These are phyloP conservation scores for Phtheirospermum japonicum DNA, from an alignment of 257 asterid genomes.

Conservation along the genomic window DNA sequence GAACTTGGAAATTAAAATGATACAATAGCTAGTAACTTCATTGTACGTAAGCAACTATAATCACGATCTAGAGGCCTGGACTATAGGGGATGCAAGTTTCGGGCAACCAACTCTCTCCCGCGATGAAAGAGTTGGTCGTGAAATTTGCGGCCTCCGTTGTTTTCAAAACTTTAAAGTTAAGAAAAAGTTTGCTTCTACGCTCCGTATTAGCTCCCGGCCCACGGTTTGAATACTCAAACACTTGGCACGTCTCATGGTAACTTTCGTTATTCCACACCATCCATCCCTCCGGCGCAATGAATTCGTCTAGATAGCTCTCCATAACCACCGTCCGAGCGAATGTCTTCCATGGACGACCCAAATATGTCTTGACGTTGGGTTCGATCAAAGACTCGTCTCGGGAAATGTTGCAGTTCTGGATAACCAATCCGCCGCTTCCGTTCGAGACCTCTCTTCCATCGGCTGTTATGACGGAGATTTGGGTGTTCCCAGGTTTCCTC, in stretches of 20 bases:
- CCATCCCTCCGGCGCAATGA: slow-evolving; percentile 59
- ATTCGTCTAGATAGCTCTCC: slow-evolving; percentile 56
- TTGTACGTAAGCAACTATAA: too few relatives aligned
- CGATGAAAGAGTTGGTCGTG: neutral
- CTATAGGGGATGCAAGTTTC: too few relatives aligned
- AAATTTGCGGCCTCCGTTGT: neutral
- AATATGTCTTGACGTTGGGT: slow-evolving; percentile 30
- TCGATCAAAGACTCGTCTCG: slow-evolving; percentile 43
- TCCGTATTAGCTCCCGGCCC: slow-evolving; percentile 47
- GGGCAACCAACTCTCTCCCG: too few relatives aligned
- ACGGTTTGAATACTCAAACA: slow-evolving; percentile 44
- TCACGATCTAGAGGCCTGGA: too few relatives aligned
- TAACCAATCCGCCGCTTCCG: slow-evolving; percentile 47
- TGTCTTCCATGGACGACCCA: slow-evolving; percentile 63
- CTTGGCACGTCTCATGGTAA: slow-evolving; percentile 26
- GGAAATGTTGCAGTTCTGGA: slow-evolving; percentile 63
- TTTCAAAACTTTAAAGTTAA: neutral
- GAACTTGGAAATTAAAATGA: too few relatives aligned
- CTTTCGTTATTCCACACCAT: slow-evolving; percentile 31
- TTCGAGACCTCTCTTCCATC: slow-evolving; percentile 41
- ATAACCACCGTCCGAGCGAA: slow-evolving; percentile 44
- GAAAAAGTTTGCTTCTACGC: neutral
- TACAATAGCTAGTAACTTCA: too few relatives aligned
- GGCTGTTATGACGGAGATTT: slow-evolving; percentile 61
- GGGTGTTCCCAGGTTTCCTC: too few relatives aligned